Base-by-base conservation (phyloP, 2,329 filamentous ascomycete species). In the Septoria linicola region DNA sequence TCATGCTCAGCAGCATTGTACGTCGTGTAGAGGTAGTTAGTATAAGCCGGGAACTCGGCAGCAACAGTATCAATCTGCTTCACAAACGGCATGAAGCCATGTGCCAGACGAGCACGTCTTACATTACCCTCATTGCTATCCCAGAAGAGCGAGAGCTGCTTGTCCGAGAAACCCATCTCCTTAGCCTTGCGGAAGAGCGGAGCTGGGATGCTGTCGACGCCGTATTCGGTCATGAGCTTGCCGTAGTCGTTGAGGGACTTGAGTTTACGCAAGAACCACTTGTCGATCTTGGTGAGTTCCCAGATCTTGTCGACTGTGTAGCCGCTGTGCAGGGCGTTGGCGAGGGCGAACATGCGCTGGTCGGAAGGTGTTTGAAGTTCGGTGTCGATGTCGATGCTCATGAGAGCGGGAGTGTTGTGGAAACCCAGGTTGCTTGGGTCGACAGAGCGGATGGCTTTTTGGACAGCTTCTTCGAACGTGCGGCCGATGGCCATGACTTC, bases 11-110 rank as follows among this genome's bases (percentile, higher is more conserved):
- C 84, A 11, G 88, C 92, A 66, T 96, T 96, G 77, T 97, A 97
- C 0, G 93, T 97, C 55, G 95, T 77, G 72, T 97, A 97, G 8
- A 97, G 81, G 68, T 99, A 99, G 73, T 99, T 97, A 16, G 93
- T 97, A 61, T 82, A 86, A 4, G 89, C 88, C 5, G 92, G 92
- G 76, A 96, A 97, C 71, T 99, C 93, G 13, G 91, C 93, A 42
- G 93, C 93, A 41, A 99, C 93, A 0, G 93, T 99, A 74, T 99
- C 93, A 53, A 99, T 97, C 74, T 97, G 92, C 80, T 97, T 97
- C 49, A 96, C 92, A 55, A 89, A 86, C 0, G 93, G 93, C 58
- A 82, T 82, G 63, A 99, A 89, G 36, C 88, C 88, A 32, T 85
- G 82, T 63, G 97, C 91, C n/a, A 90, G 80, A 68, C 93, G 83